Percentiles rank a stretch among this genome's conserved stretches.
Evolutionary conservation across 306 rosid species (phyloP).

Genomic region (Acacia acuminata): DNA sequence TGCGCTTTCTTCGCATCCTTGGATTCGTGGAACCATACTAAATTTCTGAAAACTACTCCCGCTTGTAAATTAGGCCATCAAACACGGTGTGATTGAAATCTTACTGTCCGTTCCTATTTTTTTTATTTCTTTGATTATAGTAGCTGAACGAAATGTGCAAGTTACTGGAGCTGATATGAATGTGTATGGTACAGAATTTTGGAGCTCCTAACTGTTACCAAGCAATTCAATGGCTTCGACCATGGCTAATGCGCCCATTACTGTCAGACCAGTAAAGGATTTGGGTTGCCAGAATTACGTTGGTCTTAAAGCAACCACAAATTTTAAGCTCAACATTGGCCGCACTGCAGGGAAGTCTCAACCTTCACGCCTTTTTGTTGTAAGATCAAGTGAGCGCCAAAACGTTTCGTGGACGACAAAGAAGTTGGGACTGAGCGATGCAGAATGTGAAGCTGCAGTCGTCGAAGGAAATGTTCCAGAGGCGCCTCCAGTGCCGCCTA

Average conservation of each 20-base stretch:
- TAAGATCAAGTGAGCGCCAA: conserved; percentile 48
- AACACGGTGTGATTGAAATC: background rate
- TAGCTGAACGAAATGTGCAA: background rate
- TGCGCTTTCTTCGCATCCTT: background rate
- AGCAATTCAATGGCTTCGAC: conserved; percentile 58
- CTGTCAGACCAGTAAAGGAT: conserved; percentile 43
- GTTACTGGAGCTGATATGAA: background rate
- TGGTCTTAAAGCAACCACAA: conserved; percentile 41
- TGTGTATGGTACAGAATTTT: background rate
- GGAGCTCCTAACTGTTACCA: background rate
- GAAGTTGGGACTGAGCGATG: conserved; percentile 58
- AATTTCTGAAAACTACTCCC: background rate
- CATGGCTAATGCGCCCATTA: conserved; percentile 42
- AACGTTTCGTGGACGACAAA: conserved; percentile 35
- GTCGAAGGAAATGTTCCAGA: conserved; percentile 73
- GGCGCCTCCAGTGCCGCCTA: conserved; percentile 90
- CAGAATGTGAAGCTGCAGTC: conserved; percentile 85
- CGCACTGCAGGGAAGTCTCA: conserved; percentile 38
- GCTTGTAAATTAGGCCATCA: background rate
- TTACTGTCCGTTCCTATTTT: background rate
- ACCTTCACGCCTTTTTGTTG: conserved; percentile 38
- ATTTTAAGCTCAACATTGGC: conserved; percentile 34
- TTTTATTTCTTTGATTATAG: background rate
- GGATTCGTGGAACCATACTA: background rate
- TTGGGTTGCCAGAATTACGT: conserved; percentile 48